Evolutionary conservation across 164 flowering plant species (phyloP).

Genomic region (Paratinospora sagittata): DNA sequence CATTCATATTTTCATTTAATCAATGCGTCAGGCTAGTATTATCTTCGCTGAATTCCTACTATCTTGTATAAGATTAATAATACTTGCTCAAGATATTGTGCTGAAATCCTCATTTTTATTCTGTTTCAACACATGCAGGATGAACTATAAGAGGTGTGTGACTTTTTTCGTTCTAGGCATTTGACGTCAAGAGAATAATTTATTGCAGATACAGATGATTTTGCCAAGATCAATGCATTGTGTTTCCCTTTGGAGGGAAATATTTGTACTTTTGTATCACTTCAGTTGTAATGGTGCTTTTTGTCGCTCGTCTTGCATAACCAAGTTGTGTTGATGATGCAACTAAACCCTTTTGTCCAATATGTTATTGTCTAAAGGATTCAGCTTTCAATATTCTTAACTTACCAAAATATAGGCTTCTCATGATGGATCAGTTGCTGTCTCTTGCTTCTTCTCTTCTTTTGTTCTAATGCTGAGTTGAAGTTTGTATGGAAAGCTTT

Average conservation of each 20-base stretch:
- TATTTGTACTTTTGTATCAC: slow-evolving; percentile 4
- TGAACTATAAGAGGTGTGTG: too few species aligned
- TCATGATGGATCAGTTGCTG: not conserved
- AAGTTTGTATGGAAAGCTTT: not conserved
- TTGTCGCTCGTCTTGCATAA: not conserved
- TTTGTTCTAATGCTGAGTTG: not conserved
- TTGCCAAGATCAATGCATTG: not conserved
- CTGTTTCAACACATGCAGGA: too few species aligned
- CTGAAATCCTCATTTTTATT: too few species aligned
- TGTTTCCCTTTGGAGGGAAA: not conserved
- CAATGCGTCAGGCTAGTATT: too few species aligned
- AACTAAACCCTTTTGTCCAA: not conserved
- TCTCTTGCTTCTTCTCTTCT: too few species aligned
- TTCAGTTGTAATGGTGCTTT: not conserved
- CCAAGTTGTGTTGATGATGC: not conserved
- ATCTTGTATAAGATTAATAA: too few species aligned
- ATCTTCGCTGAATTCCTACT: too few species aligned
- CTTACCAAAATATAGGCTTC: not conserved
- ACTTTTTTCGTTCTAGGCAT: too few species aligned
- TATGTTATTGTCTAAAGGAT: not conserved
- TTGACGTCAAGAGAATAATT: too few species aligned
- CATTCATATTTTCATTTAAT: too few species aligned
- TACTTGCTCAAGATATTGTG: too few species aligned
- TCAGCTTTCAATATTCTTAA: not conserved
- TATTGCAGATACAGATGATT: not conserved